Evolutionary conservation across 108 stramenopile species (phyloP).

Genomic region (Craspedostauros australis): DNA sequence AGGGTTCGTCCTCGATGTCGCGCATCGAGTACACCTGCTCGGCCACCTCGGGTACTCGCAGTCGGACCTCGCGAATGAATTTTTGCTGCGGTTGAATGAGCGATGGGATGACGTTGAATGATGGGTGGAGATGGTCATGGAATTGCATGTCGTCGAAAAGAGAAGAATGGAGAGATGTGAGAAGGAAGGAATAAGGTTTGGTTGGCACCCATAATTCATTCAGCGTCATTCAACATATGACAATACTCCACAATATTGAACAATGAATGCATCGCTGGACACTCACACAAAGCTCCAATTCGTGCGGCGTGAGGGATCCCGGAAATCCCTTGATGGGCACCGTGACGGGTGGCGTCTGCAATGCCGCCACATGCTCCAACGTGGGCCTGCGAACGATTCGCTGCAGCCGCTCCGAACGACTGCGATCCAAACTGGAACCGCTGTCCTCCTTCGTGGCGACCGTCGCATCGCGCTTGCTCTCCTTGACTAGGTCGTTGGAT

Average conservation of each 20-base stretch:
- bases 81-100: too few relatives aligned
- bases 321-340: constrained; percentile 24
- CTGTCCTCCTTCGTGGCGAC: not conserved
- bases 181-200: not conserved
- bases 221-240: too few relatives aligned
- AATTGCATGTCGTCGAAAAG: not conserved
- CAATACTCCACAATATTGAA: not conserved
- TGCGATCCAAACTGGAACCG: not conserved
- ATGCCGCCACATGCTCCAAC: not conserved
- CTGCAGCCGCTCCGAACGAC: constrained; percentile 4
- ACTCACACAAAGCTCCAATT: constrained; percentile 37
- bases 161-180: not conserved
- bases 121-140: not conserved
- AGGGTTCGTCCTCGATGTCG: constrained; percentile 43
- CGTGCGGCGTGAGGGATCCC: constrained; percentile 28
- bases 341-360: constrained; percentile 1
- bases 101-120: too few relatives aligned
- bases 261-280: not conserved
- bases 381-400: not conserved
- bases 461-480: constrained; percentile 2
- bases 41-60: constrained; percentile 2
- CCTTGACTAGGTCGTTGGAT: not conserved
- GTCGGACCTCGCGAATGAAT: constrained; percentile 15
- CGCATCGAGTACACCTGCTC: constrained; percentile 28
- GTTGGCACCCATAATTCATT: too few relatives aligned